Base-by-base conservation (phyloP, 192 early-diverging fungal species). In the Podila horticola region DNA sequence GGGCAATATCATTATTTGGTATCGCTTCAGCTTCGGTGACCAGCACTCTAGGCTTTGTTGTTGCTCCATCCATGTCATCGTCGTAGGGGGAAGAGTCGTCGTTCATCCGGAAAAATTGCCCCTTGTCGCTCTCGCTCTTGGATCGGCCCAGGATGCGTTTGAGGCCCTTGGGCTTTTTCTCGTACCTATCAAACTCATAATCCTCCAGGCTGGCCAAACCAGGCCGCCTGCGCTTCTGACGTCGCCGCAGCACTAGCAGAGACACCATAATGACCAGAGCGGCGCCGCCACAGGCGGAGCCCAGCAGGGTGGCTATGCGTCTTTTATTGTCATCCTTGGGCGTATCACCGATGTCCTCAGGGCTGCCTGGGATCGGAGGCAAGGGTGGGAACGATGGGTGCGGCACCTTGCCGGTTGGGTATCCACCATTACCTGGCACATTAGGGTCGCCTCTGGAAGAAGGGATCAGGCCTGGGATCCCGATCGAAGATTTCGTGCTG, bases 241-340 rank as follows among this genome's bases (percentile, higher is more conserved):
- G 71, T 30, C 77, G 59, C 22, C 77, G 49, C 66, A 73, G 7
- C 30, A 73, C 49, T 1, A 81, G n/a, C 4, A 81, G 20, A 1
- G 77, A 72, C 29, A 72, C 62, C 7, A 73, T 48, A 4, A 55
- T 55, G 3, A 73, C 57, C 5, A 81, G 36, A 5, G 71, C 71
- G 13, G 66, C 66, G 2, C 20, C 61, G 0, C 60, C 71, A 34
- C 71, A 62, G n/a, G 65, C 26, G n/a, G 66, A 55, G 26, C 61
- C 77, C 12, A 81, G 41, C 17, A 52, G 49, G 1, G 74, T 45
- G 3, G 24, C 36, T 0, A 74, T 61, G 17, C 28, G 63, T 41
- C 19, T 29, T 12, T 58, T 24, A 3, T 58, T 28, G 58, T 70
- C 29, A 48, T 61, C 59, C 30, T 60, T 28, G 13, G 28, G 13